Evolutionary conservation across 805 yeast species (phyloP), one percentile per base, ranked within the genome.

Genomic region (Clavispora asparagi): DNA sequence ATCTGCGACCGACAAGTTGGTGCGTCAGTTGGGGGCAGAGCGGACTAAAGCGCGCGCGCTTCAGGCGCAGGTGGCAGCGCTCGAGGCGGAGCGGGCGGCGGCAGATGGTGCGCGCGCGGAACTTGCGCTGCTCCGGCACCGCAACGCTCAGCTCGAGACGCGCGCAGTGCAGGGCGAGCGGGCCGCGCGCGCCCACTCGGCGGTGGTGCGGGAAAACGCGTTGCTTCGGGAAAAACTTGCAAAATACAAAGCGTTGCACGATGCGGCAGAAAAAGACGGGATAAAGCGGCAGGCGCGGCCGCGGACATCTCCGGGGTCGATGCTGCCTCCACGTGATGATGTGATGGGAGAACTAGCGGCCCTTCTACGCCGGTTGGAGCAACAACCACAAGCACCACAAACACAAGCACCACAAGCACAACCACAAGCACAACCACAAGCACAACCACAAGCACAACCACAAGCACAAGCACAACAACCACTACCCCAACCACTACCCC

Each of bases 201-300:
- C 54, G 16, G 45, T 62, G 41, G 46, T 41, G 31, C 48, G 55
- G 32, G 73, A 68, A 42, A 67, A 63, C 40, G 60, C 52, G 17
- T 54, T 68, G 26, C 54, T 69, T 27, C 55, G 72, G 17, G 58
- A 57, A 26, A 69, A 69, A 47, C 58, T 69, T 41, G 54, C 56
- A 39, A 69, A 69, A 55, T 69, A 69, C 42, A 67, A 66, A 51
- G 51, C 47, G 8, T 55, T 66, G n/a, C 65, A 65, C 43, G 66
- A 62, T 8, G 53, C 39, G 25, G 28, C 29, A 23, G 26, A 19
- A 37, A 23, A 12, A 6, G 11, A 29, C 14, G 13, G 11, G 32
- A 5, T 3, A 8, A 11, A 27, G 12, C 9, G 12, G 39, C 38
- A 7, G 13, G n/a, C 3, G 35, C 35, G 35, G 35, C 35, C 17